Evolutionary conservation across 1,284 basidiomycete genomes (phyloP).

Genomic region (Tilletia setariae): DNA sequence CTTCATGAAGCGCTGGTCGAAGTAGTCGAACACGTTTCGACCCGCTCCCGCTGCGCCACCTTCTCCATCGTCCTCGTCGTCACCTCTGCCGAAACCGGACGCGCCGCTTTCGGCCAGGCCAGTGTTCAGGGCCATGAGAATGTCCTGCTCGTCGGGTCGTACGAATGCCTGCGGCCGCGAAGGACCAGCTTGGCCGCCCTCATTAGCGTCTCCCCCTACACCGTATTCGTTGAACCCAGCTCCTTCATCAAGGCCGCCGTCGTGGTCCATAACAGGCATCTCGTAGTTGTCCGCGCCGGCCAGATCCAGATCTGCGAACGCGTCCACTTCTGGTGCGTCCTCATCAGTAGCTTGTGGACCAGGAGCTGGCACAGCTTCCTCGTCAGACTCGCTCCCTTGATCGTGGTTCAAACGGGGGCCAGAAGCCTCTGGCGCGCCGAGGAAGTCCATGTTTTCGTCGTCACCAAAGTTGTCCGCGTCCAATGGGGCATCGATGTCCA

Average conservation of each 20-base stretch:
- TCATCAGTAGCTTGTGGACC: conserved; percentile 54
- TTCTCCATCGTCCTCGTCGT: not conserved
- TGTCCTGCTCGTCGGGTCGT: conserved; percentile 61
- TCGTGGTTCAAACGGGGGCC: conserved; percentile 19
- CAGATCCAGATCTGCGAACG: conserved; percentile 24
- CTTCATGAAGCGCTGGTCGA: conserved; percentile 82
- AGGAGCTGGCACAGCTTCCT: conserved; percentile 31
- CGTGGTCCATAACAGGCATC: conserved; percentile 17
- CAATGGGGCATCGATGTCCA: not conserved
- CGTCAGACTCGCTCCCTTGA: conserved; percentile 50
- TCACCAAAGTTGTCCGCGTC: conserved; percentile 1
- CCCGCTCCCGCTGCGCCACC: conserved; percentile 24
- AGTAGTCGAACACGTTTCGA: conserved; percentile 71
- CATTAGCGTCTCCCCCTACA: conserved; percentile 72
- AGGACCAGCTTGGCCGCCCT: conserved; percentile 64
- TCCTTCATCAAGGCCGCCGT: conserved; percentile 55
- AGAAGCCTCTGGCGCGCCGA: conserved; percentile 22
- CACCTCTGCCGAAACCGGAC: conserved; percentile 61
- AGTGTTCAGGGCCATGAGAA: conserved; percentile 72
- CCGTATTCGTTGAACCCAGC: conserved; percentile 53
- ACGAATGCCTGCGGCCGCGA: not conserved
- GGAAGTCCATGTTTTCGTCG: not conserved
- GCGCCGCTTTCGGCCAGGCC: not conserved
- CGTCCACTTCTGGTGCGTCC: conserved; percentile 47
- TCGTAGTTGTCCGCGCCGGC: conserved; percentile 20